Evolutionary conservation across 768 basidiomycete genomes (phyloP), one percentile per base, ranked within the genome.

Genomic region (Dictyophora rubrovolvata): DNA sequence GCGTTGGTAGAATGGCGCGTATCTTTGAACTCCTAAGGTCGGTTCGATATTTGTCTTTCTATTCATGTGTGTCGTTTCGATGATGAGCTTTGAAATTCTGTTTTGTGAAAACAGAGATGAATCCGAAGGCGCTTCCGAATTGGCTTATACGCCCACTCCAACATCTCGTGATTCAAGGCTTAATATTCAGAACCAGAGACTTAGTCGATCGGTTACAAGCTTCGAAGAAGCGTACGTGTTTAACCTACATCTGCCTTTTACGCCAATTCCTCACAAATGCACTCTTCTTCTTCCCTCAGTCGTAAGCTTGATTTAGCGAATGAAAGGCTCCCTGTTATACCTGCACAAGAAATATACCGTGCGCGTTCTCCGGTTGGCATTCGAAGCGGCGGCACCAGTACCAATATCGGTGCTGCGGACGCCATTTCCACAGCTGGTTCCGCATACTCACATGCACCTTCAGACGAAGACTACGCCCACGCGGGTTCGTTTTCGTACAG

Each of bases 141-240:
- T 91, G 60, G 59, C 70, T 1, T 54, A 23, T 12, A 50, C 62
- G 4, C 18, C 37, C 1, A 65, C 63, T 17, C 22, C 64, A 52
- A 46, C 48, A 20, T 28, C 34, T 72, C 77, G 59, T 6, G n/a
- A 51, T 21, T 18, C 22, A 9, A 59, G 52, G 20, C 81, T 90
- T 28, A 77, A 76, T 34, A 85, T 85, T 35, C 82, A 84, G 52
- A 81, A 80, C 34, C 70, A 78, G 56, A 79, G 80, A 62, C 75
- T 86, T 64, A 75, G 78, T 61, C 75, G 77, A 61, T 77, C 77
- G 61, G 87, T 91, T 68, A 81, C 77, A 59, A 83, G 71, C 60
- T 91, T 90, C 72, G 85, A 80, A 66, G 86, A 89, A 61, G 88
- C 88, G 83, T 88, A 65, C 64, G 85, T 80, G n/a, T 37, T 28